Conservation (phyloP, 2,329 filamentous ascomycete species). For the Penicillium sp. region DNA sequence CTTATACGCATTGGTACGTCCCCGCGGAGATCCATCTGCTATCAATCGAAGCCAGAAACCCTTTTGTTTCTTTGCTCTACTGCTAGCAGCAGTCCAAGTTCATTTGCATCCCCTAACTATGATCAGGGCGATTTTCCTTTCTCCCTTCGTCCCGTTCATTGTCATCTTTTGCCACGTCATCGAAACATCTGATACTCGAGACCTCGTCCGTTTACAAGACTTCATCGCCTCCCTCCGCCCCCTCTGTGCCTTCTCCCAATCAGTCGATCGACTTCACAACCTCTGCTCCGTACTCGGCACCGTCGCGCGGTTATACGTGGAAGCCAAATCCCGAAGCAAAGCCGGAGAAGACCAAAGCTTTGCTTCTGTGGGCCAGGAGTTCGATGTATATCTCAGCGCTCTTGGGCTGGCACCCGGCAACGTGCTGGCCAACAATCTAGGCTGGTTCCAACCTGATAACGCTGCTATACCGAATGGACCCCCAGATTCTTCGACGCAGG, state of each 20-base stretch:
- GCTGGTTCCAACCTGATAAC: conserved; percentile 11
- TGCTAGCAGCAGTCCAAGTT: no score
- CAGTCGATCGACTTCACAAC: conserved; percentile 59
- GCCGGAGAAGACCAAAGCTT: conserved; percentile 50
- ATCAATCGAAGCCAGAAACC: no score
- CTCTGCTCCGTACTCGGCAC: conserved; percentile 61
- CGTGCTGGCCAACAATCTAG: conserved; percentile 1
- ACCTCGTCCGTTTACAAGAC: conserved; percentile 55
- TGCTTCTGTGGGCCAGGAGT: conserved; percentile 56
- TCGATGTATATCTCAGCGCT: conserved; percentile 63
- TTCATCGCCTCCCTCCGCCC: conserved; percentile 58
- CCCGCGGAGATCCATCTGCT: not conserved
- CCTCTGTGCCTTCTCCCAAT: conserved; percentile 54
- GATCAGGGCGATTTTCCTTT: conserved; percentile 40
- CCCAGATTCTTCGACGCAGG: conserved; percentile 2
- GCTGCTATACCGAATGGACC: conserved; percentile 3
- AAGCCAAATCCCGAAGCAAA: conserved; percentile 58
- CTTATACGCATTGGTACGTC: conserved; percentile 39
- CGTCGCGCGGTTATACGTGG: conserved; percentile 61
- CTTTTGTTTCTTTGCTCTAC: no score
- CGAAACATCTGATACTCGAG: conserved; percentile 52
- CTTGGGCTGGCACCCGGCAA: conserved; percentile 56
- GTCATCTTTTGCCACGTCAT: conserved; percentile 50
- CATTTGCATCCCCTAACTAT: not conserved
- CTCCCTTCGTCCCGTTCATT: conserved; percentile 52